These are phyloP conservation scores for Amanita rimosa DNA, from an alignment of 768 basidiomycete species.

Conservation along the genomic window DNA sequence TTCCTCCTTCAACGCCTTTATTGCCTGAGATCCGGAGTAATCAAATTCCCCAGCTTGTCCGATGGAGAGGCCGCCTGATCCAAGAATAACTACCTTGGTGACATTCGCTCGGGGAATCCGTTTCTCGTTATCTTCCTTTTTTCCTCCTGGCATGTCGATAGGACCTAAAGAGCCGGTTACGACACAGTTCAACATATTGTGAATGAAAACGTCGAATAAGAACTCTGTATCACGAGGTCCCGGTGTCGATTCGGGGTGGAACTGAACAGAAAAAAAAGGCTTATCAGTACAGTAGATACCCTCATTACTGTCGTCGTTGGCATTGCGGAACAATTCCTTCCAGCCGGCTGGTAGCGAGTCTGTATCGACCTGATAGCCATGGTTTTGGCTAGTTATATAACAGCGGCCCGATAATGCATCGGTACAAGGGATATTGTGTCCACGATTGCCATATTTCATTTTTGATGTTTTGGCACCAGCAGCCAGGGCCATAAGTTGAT, in stretches of 20 bases:
- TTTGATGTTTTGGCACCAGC: conserved; percentile 92
- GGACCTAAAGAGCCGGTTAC: conserved; percentile 41
- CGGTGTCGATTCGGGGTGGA: conserved; percentile 96
- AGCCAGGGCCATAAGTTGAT: conserved; percentile 92
- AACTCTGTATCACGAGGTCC: conserved; percentile 98
- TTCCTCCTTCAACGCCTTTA: conserved; percentile 98
- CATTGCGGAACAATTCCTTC: conserved; percentile 93
- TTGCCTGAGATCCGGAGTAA: conserved; percentile 98
- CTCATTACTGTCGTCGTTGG: conserved; percentile 96
- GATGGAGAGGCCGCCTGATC: conserved; percentile 95
- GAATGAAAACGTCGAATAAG: conserved; percentile 95
- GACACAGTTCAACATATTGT: conserved; percentile 69
- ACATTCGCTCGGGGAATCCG: conserved; percentile 65
- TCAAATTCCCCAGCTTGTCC: conserved; percentile 99
- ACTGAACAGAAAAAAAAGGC: conserved; percentile 98
- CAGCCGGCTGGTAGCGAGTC: conserved; percentile 70
- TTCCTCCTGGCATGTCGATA: conserved; percentile 68
- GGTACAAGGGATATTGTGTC: conserved; percentile 97
- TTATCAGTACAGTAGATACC: conserved; percentile 90
- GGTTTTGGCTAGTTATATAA: conserved; percentile 99
- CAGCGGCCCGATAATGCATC: conserved; percentile 89
- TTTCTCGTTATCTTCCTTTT: conserved; percentile 71
- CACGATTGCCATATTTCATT: conserved; percentile 99
- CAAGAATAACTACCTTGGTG: conserved; percentile 91
- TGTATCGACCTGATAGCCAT: conserved; percentile 92